phyloP scores from a whole-genome alignment of 2,329 filamentous ascomycete species.

The Aureobasidium sp. region DNA sequence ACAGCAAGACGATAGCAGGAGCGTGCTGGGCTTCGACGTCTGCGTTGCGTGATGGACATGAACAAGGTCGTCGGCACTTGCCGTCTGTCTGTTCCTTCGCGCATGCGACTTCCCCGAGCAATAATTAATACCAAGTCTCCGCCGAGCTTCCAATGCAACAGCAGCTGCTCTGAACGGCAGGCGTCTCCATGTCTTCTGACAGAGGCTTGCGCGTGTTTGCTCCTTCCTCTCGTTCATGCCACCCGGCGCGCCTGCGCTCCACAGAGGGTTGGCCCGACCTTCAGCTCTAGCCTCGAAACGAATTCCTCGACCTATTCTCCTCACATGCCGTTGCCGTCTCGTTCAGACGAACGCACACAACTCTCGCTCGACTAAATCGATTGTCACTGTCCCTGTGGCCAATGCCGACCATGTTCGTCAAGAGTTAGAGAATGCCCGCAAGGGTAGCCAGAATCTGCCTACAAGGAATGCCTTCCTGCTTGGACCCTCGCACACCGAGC shows the following conservation, averaged over 20 bases:
- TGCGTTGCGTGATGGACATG: neutral
- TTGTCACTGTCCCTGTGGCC: neutral
- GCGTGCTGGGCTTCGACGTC: neutral
- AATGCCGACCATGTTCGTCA: conserved; percentile 4
- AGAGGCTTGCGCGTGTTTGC: conserved; percentile 19
- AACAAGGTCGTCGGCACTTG: neutral
- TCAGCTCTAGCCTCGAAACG: conserved; percentile 28
- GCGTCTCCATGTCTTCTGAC: conserved; percentile 28
- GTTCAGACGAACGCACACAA: neutral
- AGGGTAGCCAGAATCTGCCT: neutral
- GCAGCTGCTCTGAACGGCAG: conserved; percentile 9
- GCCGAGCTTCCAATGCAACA: neutral
- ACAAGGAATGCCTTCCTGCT: neutral
- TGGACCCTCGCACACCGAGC: neutral
- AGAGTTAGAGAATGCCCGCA: neutral
- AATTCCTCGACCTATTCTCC: no score
- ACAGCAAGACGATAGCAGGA: neutral
- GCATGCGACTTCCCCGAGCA: neutral
- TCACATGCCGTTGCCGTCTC: neutral
- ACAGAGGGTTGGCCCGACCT: conserved; percentile 40
- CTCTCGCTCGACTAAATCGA: neutral
- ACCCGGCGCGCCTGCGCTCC: conserved; percentile 30
- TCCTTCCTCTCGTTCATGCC: conserved; percentile 32
- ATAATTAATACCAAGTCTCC: neutral
- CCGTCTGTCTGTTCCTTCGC: neutral